Percentiles rank a stretch among this genome's conserved stretches.
Conservation (phyloP, 345 rosid genomes). For the Noccaea bulbosa region DNA sequence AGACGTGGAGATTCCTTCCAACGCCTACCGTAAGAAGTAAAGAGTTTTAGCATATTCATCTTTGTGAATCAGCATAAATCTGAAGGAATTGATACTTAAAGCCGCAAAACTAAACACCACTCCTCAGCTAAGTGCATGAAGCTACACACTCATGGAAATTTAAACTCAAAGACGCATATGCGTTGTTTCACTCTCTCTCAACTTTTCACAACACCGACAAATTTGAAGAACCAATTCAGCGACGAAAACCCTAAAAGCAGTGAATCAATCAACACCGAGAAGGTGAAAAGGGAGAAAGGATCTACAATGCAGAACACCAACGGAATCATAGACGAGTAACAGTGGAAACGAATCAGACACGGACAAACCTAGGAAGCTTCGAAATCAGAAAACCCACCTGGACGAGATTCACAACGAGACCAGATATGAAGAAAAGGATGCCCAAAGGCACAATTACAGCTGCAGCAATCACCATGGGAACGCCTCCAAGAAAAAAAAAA, state of each 20-base stretch:
- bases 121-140: constrained; percentile 6
- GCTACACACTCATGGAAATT: background rate
- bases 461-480: constrained; percentile 77
- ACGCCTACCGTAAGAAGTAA: background rate
- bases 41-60: background rate
- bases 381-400: constrained; percentile 72
- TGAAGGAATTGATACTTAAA: background rate
- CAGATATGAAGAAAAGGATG: constrained; percentile 80
- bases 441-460: constrained; percentile 81
- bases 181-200: constrained; percentile 8
- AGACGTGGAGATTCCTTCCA: constrained; percentile 3
- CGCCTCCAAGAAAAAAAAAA: background rate
- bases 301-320: constrained; percentile 31
- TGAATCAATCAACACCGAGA: constrained; percentile 24
- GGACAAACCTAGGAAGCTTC: constrained; percentile 1
- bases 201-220: constrained; percentile 1
- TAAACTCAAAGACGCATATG: constrained; percentile 15
- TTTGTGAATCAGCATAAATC: constrained; percentile 7
- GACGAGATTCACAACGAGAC: constrained; percentile 81
- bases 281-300: constrained; percentile 4
- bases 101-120: constrained; percentile 6
- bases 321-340: constrained; percentile 14
- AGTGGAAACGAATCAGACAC: background rate
- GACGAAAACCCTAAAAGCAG: constrained; percentile 35
- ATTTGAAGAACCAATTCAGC: background rate